A percentile compares a stretch with the other conserved stretches of the same genome.
Evolutionary conservation across 768 basidiomycete genomes (phyloP).

Genomic region (Panus rudis): DNA sequence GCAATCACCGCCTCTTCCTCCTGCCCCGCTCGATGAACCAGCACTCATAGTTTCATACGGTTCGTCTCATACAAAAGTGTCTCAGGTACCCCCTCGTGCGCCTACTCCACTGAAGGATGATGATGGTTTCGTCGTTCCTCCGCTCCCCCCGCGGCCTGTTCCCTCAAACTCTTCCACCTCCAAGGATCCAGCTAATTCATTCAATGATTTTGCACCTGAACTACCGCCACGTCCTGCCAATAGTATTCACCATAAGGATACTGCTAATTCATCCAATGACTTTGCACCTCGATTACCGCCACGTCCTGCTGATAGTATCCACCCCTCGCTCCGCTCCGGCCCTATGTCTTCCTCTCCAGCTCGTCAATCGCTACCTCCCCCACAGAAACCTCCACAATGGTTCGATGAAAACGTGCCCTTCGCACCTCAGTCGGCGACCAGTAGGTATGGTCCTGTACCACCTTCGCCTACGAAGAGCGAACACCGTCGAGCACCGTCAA

Average conservation of each 20-base stretch:
- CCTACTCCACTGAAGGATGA: not conserved
- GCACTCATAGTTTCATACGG: conserved; percentile 55
- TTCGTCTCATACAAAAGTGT: conserved; percentile 61
- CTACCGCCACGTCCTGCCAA: not conserved
- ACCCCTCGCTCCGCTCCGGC: conserved; percentile 57
- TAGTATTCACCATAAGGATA: not conserved
- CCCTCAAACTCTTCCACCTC: no score
- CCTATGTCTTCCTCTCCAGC: conserved; percentile 43
- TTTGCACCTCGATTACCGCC: conserved; percentile 67
- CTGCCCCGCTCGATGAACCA: conserved; percentile 62
- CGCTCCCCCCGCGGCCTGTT: conserved; percentile 15
- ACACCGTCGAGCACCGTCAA: not conserved
- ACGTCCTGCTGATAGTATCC: conserved; percentile 68
- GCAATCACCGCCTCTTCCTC: conserved; percentile 64
- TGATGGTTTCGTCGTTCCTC: conserved; percentile 15
- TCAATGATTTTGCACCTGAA: not conserved
- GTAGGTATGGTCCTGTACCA: conserved; percentile 4
- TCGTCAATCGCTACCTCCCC: conserved; percentile 27
- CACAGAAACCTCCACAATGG: conserved; percentile 16
- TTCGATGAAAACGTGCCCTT: conserved; percentile 21
- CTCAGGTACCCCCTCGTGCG: conserved; percentile 31
- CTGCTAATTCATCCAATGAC: conserved; percentile 44
- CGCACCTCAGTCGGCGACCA: conserved; percentile 4
- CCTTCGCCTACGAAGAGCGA: conserved; percentile 6
- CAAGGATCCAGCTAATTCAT: not conserved